phyloP scores from a whole-genome alignment of 1,284 basidiomycete genomes.

The Ustilago vetiveriae region DNA sequence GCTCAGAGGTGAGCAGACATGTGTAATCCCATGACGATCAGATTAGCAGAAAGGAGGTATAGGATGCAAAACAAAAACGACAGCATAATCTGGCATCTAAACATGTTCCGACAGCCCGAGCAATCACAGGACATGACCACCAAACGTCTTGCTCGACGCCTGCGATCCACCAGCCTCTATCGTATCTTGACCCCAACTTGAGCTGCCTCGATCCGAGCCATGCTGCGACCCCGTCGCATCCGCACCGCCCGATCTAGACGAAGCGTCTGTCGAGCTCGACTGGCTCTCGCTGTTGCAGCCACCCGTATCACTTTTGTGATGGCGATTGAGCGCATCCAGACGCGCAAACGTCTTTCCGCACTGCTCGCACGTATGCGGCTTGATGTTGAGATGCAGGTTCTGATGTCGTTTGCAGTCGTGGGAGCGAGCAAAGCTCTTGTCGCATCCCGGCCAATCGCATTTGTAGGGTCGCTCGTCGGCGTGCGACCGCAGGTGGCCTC shows the following conservation, averaged over 20 bases:
- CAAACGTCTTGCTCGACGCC: slow-evolving; percentile 21
- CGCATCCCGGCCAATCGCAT: slow-evolving; percentile 90
- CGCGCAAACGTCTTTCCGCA: slow-evolving; percentile 94
- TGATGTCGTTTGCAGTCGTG: slow-evolving; percentile 89
- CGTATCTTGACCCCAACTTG: neutral
- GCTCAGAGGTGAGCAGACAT: too few relatives aligned
- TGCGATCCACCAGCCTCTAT: neutral
- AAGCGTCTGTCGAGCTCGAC: slow-evolving; percentile 28
- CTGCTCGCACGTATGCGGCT: slow-evolving; percentile 86
- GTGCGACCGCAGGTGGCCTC: slow-evolving; percentile 93
- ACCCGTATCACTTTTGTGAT: slow-evolving; percentile 58
- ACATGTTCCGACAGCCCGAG: neutral
- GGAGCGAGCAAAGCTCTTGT: slow-evolving; percentile 90
- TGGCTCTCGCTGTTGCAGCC: slow-evolving; percentile 44
- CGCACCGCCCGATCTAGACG: slow-evolving; percentile 1
- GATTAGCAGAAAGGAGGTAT: too few relatives aligned
- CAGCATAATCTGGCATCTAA: too few relatives aligned
- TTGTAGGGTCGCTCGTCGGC: slow-evolving; percentile 93
- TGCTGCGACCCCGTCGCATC: slow-evolving; percentile 2
- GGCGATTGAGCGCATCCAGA: slow-evolving; percentile 83
- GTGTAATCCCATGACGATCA: too few relatives aligned
- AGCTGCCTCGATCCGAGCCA: slow-evolving; percentile 12
- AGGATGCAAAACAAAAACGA: too few relatives aligned
- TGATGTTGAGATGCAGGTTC: slow-evolving; percentile 77
- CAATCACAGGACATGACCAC: slow-evolving; percentile 36